phyloP scores from a whole-genome alignment of 2,329 filamentous ascomycete species.

The Aspergillus sojae region DNA sequence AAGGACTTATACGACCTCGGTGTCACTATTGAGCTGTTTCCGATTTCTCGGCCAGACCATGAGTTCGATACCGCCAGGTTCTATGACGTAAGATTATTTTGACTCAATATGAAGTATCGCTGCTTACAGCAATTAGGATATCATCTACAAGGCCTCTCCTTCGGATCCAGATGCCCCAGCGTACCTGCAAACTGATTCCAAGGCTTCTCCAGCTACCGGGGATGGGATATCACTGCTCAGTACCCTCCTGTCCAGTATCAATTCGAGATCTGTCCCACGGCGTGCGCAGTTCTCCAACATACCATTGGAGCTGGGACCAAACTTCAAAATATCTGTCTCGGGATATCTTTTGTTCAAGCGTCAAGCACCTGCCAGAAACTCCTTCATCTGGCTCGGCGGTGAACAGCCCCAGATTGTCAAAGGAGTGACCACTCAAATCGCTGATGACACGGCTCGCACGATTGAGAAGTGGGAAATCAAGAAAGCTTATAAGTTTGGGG shows the following conservation, averaged over 20 bases:
- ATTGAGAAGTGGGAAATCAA: constrained; percentile 81
- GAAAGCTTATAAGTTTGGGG: constrained; percentile 95
- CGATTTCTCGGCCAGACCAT: constrained; percentile 71
- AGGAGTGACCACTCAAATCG: constrained; percentile 72
- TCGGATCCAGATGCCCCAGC: constrained; percentile 68
- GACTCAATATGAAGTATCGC: background rate
- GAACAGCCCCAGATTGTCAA: constrained; percentile 80
- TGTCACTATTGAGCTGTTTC: constrained; percentile 89
- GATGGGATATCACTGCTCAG: constrained; percentile 79
- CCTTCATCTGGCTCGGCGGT: constrained; percentile 86
- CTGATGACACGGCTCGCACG: constrained; percentile 74
- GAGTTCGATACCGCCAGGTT: constrained; percentile 83
- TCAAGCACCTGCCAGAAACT: constrained; percentile 78
- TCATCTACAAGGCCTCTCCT: constrained; percentile 78
- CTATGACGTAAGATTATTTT: constrained; percentile 72
- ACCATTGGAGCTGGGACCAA: constrained; percentile 84
- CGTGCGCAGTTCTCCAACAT: constrained; percentile 83
- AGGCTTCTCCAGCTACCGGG: constrained; percentile 65
- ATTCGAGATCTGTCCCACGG: constrained; percentile 84
- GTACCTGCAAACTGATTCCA: constrained; percentile 52
- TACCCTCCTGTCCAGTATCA: constrained; percentile 82
- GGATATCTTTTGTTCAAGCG: constrained; percentile 88
- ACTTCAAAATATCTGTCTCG: constrained; percentile 84
- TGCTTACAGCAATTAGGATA: constrained; percentile 62
- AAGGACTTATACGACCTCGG: constrained; percentile 95